Base-by-base conservation (phyloP, 257 asterid species). In the Solanum arcanum region DNA sequence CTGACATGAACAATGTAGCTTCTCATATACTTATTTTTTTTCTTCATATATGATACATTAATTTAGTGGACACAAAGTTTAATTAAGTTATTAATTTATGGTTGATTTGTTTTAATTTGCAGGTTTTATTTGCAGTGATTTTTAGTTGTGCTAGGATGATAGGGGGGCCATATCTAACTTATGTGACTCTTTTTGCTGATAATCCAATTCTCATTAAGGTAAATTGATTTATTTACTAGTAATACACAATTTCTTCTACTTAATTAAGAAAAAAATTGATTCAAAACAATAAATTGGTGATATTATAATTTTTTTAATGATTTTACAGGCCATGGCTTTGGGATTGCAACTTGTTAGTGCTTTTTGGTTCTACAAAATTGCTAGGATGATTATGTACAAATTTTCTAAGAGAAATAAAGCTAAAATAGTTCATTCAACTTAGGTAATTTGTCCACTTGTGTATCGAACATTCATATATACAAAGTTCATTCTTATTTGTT, bases 291-390 rank as follows among this genome's bases (percentile, higher is more conserved):
- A 49, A 49, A 80, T 80, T 80, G 68, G 18, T 80, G 29, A 80
- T 18, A 80, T 56, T 56, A 18, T 46, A 27, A 4, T 27, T 16
- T 16, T 78, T 46, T 7, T 15, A 44, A 44, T 78, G 66, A 42
- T 83, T 86, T 59, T 83, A 31, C 89, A 97, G 99, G 97, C 94
- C 69, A 94, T 93, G 99, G 98, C 98, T 47, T 81, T 93, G 87
- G 98, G 99, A 84, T 92, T 97, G 64, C 97, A 91, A 86, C 87
- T 95, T 4, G 98, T 94, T 88, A 94, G 99, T 88, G 96, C 88
- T 23, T 97, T 91, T 89, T 97, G 99, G 99, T 93, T 95, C 93
- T 95, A 93, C 92, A 95, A 93, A 91, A 97, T 97, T 87, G 93
- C 86, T 29, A 93, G 94, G 83, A 97, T 94, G 99, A 91, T 95